Percentiles rank a stretch among this genome's conserved stretches.
These are phyloP conservation scores for Ophiognomonia clavigignenti-juglandacearum DNA, from an alignment of 2,329 filamentous ascomycete species.

Conservation along the genomic window DNA sequence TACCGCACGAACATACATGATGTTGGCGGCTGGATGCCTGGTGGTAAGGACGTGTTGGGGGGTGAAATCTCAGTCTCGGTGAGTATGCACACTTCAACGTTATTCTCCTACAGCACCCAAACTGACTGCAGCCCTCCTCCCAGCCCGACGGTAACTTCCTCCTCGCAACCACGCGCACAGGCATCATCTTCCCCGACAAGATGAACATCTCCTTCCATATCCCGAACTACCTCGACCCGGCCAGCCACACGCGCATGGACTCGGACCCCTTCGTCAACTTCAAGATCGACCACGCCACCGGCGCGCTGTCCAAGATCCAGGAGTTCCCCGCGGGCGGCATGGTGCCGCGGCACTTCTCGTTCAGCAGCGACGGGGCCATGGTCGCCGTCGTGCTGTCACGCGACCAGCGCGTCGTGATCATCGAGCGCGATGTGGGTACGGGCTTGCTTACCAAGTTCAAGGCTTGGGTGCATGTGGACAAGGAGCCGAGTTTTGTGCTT, in stretches of 20 bases:
- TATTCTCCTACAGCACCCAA: background rate
- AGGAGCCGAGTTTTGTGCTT: slow-evolving; percentile 41
- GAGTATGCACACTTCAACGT: slow-evolving; percentile 24
- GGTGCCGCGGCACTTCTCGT: slow-evolving; percentile 61
- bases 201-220: slow-evolving; percentile 30
- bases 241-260: slow-evolving; percentile 32
- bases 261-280: slow-evolving; percentile 65
- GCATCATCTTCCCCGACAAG: slow-evolving; percentile 34
- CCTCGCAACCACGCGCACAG: slow-evolving; percentile 63
- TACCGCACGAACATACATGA: slow-evolving; percentile 40
- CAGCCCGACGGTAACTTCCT: slow-evolving; percentile 59
- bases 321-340: slow-evolving; percentile 59
- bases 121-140: background rate
- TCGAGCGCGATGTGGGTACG: slow-evolving; percentile 52
- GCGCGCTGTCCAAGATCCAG: slow-evolving; percentile 50
- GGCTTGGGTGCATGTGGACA: slow-evolving; percentile 36
- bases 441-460: slow-evolving; percentile 50
- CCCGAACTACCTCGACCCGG: slow-evolving; percentile 32
- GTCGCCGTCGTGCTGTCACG: slow-evolving; percentile 63
- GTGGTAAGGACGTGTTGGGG: slow-evolving; percentile 26
- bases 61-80: slow-evolving; percentile 57
- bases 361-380: slow-evolving; percentile 59
- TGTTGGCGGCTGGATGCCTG: background rate
- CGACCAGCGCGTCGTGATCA: slow-evolving; percentile 52
- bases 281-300: slow-evolving; percentile 46